Evolutionary conservation across 495 filamentous ascomycete genomes (phyloP), one percentile per base, ranked within the genome.

Genomic region (Darksidea phi): DNA sequence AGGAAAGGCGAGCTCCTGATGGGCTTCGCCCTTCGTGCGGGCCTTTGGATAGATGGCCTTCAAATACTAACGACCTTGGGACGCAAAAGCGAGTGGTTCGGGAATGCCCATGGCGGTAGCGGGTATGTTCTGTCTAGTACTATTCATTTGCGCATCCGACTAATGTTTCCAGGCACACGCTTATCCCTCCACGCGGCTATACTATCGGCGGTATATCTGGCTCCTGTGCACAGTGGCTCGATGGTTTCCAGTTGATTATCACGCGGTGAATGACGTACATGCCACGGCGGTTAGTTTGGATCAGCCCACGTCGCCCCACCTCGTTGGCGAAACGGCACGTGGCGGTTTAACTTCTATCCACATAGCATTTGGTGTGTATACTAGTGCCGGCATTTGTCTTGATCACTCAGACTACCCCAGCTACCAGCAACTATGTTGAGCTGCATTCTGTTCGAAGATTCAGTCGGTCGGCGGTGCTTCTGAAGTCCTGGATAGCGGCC

Each of bases 141-240:
- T 54, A 53, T 58, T 61, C 17, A 57, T 64, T 21, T 47, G 36
- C 13, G 21, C 32, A 23, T n/a, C 63, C 54, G 15, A 38, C 47
- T 26, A 64, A 36, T 26, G 11, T 6, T 2, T 51, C 38, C 68
- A 97, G 93, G 47, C 88, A 91, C 71, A 94, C 88, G 7, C 79
- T 98, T 38, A 88, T 97, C 48, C 91, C 93, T 25, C 94, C 94
- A 23, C 82, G 89, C 61, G 93, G 93, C 43, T 96, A 91, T 73
- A 89, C 82, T 69, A 86, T 98, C 71, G 90, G 86, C 64, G 94
- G 94, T 41, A 77, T 97, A 61, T 87, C 88, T 12, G 94, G 94
- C 41, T 89, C 88, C 59, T 90, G 84, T 66, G 90, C 79, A 13
- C 69, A 82, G 57, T 97, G 90, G 89, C 70, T 98, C 26, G 91